These are phyloP conservation scores for Rubus parviflorus DNA, from an alignment of 306 rosid genomes.

Conservation along the genomic window DNA sequence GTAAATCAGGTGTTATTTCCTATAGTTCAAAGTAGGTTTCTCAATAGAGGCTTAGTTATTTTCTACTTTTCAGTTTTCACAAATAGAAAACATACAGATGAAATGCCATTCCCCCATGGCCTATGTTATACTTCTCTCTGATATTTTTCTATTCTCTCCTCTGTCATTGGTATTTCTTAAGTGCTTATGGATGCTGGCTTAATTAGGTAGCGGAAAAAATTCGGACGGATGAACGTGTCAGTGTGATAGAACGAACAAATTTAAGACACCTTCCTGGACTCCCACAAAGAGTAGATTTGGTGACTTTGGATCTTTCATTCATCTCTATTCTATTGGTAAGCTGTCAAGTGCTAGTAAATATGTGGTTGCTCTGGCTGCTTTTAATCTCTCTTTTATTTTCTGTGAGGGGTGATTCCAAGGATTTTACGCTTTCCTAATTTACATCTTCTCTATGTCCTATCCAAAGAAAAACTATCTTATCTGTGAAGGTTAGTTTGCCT, in stretches of 20 bases:
- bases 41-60: too few relatives aligned
- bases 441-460: background rate
- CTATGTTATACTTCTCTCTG: background rate
- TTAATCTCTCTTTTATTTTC: conserved; percentile 6
- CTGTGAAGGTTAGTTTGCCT: background rate
- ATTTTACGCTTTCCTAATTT: background rate
- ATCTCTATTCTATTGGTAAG: conserved; percentile 92
- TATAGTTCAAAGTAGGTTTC: background rate
- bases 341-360: conserved; percentile 19
- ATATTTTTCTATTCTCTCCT: background rate
- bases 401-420: background rate
- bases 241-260: conserved; percentile 84
- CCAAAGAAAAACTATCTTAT: background rate
- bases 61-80: background rate
- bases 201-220: conserved; percentile 84
- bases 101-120: background rate
- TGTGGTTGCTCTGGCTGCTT: conserved; percentile 1
- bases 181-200: conserved; percentile 24
- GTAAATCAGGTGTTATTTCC: background rate
- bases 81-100: background rate
- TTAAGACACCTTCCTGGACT: conserved; percentile 80
- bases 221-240: conserved; percentile 72
- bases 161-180: background rate
- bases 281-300: conserved; percentile 87
- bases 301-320: conserved; percentile 92